These are phyloP conservation scores for Symbiodinium natans DNA, from an alignment of 73 alveolate genomes.

Conservation along the genomic window DNA sequence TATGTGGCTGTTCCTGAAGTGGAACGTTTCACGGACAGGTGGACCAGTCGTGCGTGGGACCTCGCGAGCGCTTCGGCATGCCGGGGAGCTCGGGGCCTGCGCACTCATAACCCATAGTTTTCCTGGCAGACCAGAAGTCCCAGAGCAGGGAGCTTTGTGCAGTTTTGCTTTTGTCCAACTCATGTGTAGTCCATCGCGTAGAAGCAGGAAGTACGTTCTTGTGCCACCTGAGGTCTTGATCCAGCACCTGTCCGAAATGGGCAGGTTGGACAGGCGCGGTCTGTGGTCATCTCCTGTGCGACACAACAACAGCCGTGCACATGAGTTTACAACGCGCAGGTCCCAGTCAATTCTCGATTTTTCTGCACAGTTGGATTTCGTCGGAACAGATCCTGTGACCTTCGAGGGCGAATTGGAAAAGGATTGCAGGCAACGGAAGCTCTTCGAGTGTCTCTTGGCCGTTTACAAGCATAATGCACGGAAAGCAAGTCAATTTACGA, in stretches of 20 bases:
- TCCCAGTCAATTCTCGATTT: not conserved
- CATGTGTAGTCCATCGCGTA: not conserved
- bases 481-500: not conserved
- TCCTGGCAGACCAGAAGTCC: too few relatives aligned
- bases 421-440: not conserved
- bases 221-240: not conserved
- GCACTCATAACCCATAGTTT: too few relatives aligned
- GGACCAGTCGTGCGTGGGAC: too few relatives aligned
- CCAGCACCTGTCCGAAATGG: not conserved
- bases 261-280: not conserved
- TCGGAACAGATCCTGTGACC: not conserved
- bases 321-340: not conserved
- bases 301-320: not conserved
- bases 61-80: too few relatives aligned
- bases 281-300: too few relatives aligned
- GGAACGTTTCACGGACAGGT: too few relatives aligned
- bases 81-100: too few relatives aligned
- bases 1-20: too few relatives aligned
- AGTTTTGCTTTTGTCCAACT: not conserved
- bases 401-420: not conserved
- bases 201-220: not conserved
- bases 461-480: not conserved
- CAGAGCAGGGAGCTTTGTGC: not conserved
- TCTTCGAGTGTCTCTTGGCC: not conserved
- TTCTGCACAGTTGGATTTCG: not conserved